phyloP scores from a whole-genome alignment of 805 yeast genomes.

The Nakazawaea laoshanensis region DNA sequence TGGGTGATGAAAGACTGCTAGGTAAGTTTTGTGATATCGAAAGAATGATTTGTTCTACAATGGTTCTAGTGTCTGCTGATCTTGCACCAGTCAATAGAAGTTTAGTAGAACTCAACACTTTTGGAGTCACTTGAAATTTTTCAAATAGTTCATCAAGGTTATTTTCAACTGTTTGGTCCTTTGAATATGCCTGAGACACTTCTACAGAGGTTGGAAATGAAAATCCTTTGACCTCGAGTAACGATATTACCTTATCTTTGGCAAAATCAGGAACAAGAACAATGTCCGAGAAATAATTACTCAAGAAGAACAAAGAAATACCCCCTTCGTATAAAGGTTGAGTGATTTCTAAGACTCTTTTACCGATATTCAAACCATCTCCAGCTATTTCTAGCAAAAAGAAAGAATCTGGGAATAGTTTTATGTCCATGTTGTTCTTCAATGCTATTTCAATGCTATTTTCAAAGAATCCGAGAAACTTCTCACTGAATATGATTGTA shows the following conservation, averaged over 20 bases:
- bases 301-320: slow-evolving; percentile 52
- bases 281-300: slow-evolving; percentile 57
- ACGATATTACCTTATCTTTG: slow-evolving; percentile 33
- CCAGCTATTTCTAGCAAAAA: slow-evolving; percentile 51
- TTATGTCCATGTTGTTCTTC: slow-evolving; percentile 26
- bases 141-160: slow-evolving; percentile 18
- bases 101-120: slow-evolving; percentile 28
- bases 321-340: slow-evolving; percentile 48
- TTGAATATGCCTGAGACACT: not conserved
- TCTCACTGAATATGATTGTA: slow-evolving; percentile 44
- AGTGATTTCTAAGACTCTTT: slow-evolving; percentile 46
- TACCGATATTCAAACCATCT: slow-evolving; percentile 47
- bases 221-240: slow-evolving; percentile 26
- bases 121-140: slow-evolving; percentile 28
- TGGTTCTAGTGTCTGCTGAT: slow-evolving; percentile 32
- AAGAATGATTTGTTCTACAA: slow-evolving; percentile 34
- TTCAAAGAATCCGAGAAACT: slow-evolving; percentile 29
- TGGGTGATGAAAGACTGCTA: slow-evolving; percentile 20
- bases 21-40: slow-evolving; percentile 20
- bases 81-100: slow-evolving; percentile 54
- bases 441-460: slow-evolving; percentile 28
- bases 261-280: slow-evolving; percentile 46
- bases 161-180: not conserved
- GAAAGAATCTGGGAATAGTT: slow-evolving; percentile 34
- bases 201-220: not conserved